Evolutionary conservation across 2,329 filamentous ascomycete genomes (phyloP).

Genomic region (Ophiostoma tasmaniense): DNA sequence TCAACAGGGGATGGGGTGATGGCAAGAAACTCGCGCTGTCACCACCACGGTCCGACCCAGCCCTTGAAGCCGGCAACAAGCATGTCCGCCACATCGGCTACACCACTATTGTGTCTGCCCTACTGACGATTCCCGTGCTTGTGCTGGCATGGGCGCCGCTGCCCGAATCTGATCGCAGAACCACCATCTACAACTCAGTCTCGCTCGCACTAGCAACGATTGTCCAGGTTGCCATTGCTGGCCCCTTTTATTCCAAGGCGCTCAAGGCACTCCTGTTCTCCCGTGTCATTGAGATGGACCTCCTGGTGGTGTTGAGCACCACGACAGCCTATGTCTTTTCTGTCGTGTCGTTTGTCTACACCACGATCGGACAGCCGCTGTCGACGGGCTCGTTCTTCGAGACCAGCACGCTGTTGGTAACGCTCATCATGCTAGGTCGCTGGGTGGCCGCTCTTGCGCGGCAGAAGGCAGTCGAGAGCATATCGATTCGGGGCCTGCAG

Average conservation of each 20-base stretch:
- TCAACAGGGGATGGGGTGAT: background rate
- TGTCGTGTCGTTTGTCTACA: background rate
- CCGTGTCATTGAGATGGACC: background rate
- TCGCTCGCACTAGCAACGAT: background rate
- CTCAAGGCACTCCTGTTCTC: background rate
- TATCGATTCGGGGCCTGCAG: slow-evolving; percentile 29
- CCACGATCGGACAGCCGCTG: background rate
- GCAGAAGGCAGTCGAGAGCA: slow-evolving; percentile 46
- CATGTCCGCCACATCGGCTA: background rate
- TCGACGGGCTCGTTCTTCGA: slow-evolving; percentile 44
- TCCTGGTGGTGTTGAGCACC: background rate
- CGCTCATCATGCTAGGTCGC: slow-evolving; percentile 50
- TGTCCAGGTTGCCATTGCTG: background rate
- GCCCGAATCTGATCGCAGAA: background rate
- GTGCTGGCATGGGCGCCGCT: background rate
- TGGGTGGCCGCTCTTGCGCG: slow-evolving; percentile 43
- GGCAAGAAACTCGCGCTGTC: background rate
- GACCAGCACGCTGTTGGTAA: slow-evolving; percentile 52
- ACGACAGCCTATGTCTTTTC: background rate
- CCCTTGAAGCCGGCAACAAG: background rate
- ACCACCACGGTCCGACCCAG: background rate
- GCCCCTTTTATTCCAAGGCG: background rate
- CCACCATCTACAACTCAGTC: background rate
- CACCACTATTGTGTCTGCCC: background rate
- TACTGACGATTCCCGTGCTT: background rate